These are phyloP conservation scores for Cercis canadensis DNA, from an alignment of 306 rosid species.

Conservation along the genomic window DNA sequence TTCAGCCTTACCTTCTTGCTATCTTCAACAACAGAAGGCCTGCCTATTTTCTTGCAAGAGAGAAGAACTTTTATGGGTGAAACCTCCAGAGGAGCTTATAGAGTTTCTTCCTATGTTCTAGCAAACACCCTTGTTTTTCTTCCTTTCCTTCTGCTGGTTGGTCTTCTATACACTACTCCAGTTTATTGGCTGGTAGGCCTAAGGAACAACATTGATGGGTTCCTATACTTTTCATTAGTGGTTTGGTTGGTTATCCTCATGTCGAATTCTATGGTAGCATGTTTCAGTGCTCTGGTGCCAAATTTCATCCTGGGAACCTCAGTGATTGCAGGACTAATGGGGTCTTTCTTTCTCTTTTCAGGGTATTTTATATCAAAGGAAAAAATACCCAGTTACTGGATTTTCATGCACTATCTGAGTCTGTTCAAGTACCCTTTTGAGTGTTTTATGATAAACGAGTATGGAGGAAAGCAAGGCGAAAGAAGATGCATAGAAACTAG, in stretches of 20 bases:
- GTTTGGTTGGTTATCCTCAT: conserved; percentile 75
- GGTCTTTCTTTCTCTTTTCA: conserved; percentile 93
- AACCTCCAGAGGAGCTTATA: conserved; percentile 81
- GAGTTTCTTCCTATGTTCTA: conserved; percentile 74
- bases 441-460: conserved; percentile 91
- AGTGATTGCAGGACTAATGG: conserved; percentile 89
- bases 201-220: conserved; percentile 60
- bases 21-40: conserved; percentile 78
- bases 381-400: conserved; percentile 85
- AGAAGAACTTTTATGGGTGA: conserved; percentile 75
- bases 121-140: conserved; percentile 70
- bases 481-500: conserved; percentile 62
- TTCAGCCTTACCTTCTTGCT: conserved; percentile 74
- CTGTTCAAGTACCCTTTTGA: conserved; percentile 97
- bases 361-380: conserved; percentile 92
- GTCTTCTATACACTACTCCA: conserved; percentile 65
- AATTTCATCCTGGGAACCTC: conserved; percentile 92
- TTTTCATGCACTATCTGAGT: conserved; percentile 86
- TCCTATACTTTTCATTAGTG: conserved; percentile 71
- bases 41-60: conserved; percentile 79
- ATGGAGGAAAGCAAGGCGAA: conserved; percentile 79
- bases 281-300: conserved; percentile 94
- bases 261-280: conserved; percentile 90
- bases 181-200: conserved; percentile 84
- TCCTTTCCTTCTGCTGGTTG: conserved; percentile 63